Evolutionary conservation across 2,329 filamentous ascomycete species (phyloP), one percentile per base, ranked within the genome.

Genomic region (Colletotrichum chrysophilum): DNA sequence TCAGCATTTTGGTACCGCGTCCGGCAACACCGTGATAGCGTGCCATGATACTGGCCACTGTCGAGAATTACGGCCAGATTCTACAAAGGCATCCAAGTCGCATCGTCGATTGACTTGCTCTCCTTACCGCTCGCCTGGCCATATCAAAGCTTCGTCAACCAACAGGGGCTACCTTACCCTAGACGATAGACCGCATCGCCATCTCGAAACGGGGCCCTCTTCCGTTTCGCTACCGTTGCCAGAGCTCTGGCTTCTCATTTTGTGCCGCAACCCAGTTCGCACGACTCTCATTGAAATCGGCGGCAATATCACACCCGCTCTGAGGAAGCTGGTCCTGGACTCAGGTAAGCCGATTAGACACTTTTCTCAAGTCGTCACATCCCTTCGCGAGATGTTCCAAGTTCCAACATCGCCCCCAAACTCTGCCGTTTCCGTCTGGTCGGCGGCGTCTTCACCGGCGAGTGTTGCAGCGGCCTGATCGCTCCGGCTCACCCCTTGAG

Each of bases 291-390:
- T 66, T 30, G 16, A 18, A 14, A n/a, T 43, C 36, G n/a, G 71
- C 68, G 32, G 18, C 58, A 34, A 34, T 28, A 52, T 52, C n/a
- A 52, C 28, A 13, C 58, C 61, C 36, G 34, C 32, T 16, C 14
- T 30, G 64, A 38, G 21, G 28, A 21, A 24, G 7, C 28, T 67
- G 38, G n/a, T 34, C 13, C 36, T 34, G 4, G 13, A 5, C 13
- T 14, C 16, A 32, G 61, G 73, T 75, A 67, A 66, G 73, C 38
- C 28, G 62, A 75, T 52, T 60, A n/a, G 36, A 66, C 64, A 55
- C 28, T 32, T 75, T 58, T 32, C 28, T 38, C 36, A 18, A 24
- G 32, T 30, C 38, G 32, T 38, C 61, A 56, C 38, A 38, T 32
- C 52, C 34, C 68, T 55, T 13, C 5, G 18, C 61, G 21, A 38